Base-by-base conservation (phyloP, 208 protist genomes). In the Trypanosoma grayi region DNA sequence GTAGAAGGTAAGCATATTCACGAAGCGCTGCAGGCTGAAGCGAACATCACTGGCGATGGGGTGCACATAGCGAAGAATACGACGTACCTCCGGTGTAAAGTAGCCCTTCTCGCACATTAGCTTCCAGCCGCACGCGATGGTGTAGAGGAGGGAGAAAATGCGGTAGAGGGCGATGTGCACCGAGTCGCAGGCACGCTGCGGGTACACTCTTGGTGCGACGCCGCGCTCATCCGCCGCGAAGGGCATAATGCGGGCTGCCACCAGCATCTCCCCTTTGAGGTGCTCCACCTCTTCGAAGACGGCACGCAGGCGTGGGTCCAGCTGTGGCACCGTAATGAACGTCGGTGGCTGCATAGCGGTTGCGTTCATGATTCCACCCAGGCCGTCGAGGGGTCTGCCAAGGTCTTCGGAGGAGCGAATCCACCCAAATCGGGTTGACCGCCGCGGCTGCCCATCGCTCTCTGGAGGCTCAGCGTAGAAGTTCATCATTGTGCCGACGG, bases 81-180 rank as follows among this genome's bases (percentile, higher is more conserved):
- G 80, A 4, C 77, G 45, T 66, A 87, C 72, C 44, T 85, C 80
- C 4, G 41, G 31, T 20, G 85, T 87, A 40, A 92, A 92, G 60
- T 92, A 92, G 20, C 73, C 77, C 51, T 87, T 87, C 27, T 85
- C 85, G 0, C 81, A 71, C 85, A 92, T 87, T 31, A 76, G 63
- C 72, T 87, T 85, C 81, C 85, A 92, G 33, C 78, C 67, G 45
- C 85, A 87, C 18, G 79, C 56, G 81, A 92, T 92, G 0, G 69
- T 83, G 59, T 87, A 87, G 34, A 92, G 60, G 24, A 92, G 68
- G 18, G 71, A 67, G 54, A 79, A 87, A 36, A 83, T 67, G 20
- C 78, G 85, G 56, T 85, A 84, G 43, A 92, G 75, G 0, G 85
- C 76, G 24, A 77, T 72, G 63, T 88, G 75, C 2, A 92, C 53